Conservation (phyloP, 441 rosid genomes). For the Gossypium davidsonii region DNA sequence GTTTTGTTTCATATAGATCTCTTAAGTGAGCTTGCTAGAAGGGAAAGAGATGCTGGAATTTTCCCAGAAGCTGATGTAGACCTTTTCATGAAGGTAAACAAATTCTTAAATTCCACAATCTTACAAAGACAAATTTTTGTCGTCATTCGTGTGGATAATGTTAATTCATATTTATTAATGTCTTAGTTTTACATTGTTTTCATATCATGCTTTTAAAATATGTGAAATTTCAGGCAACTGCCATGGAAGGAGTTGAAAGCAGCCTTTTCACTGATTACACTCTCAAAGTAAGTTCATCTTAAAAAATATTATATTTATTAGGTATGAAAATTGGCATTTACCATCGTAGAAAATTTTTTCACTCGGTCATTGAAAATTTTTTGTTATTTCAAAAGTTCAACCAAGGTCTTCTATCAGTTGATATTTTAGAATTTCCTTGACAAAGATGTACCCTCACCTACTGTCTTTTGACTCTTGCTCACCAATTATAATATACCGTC, state of each 20-base stretch:
- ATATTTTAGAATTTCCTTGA: not conserved
- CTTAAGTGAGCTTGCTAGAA: conserved; percentile 45
- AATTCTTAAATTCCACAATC: not conserved
- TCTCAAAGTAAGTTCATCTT: conserved; percentile 37
- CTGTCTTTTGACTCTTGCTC: not conserved
- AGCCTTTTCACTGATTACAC: conserved; percentile 61
- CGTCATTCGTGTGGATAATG: not conserved
- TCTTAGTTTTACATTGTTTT: not conserved
- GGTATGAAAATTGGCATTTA: not conserved
- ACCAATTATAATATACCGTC: not conserved
- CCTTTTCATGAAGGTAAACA: conserved; percentile 56
- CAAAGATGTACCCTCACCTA: not conserved
- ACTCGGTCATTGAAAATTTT: not conserved
- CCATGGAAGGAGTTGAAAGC: conserved; percentile 57
- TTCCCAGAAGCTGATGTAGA: conserved; percentile 63
- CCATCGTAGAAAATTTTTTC: not conserved
- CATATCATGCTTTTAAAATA: not conserved
- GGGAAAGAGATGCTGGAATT: conserved; percentile 61
- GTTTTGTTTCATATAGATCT: conserved; percentile 27
- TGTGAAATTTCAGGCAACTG: conserved; percentile 38
- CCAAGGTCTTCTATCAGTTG: not conserved
- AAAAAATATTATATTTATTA: not conserved
- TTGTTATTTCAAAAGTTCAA: not conserved
- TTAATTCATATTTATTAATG: not conserved
- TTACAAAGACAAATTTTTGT: not conserved